These are phyloP conservation scores for Colletotrichum sp. DNA, from an alignment of 2,329 filamentous ascomycete genomes.

Conservation along the genomic window DNA sequence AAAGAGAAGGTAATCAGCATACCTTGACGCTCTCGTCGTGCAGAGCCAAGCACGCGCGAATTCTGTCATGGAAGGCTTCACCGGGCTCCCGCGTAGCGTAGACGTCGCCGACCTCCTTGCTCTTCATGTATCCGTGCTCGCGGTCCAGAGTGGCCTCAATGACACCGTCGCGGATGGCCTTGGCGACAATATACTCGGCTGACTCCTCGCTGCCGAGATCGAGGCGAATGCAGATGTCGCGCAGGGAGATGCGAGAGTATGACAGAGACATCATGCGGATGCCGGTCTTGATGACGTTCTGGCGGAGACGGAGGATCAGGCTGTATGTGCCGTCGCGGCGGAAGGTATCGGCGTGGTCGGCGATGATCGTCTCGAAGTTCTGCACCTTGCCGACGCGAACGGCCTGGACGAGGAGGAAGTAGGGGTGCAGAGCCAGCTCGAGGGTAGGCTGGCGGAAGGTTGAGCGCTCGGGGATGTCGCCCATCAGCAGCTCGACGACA, in stretches of 20 bases:
- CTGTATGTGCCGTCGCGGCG: slow-evolving; percentile 94
- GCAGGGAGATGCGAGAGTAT: slow-evolving; percentile 94
- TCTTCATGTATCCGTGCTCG: slow-evolving; percentile 97
- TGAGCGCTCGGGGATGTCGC: slow-evolving; percentile 94
- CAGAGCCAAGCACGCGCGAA: slow-evolving; percentile 86
- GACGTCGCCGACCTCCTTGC: slow-evolving; percentile 93
- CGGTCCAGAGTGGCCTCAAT: slow-evolving; percentile 95
- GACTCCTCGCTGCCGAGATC: slow-evolving; percentile 95
- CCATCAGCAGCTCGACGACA: slow-evolving; percentile 97
- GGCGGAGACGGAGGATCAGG: slow-evolving; percentile 88
- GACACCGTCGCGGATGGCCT: slow-evolving; percentile 96
- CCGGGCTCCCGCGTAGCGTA: slow-evolving; percentile 95
- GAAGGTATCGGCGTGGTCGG: slow-evolving; percentile 82
- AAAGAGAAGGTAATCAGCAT: slow-evolving; percentile 21
- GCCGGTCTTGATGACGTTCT: slow-evolving; percentile 99
- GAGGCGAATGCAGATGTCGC: slow-evolving; percentile 95
- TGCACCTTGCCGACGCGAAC: slow-evolving; percentile 96
- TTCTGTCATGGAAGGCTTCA: slow-evolving; percentile 97
- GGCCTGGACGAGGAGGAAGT: slow-evolving; percentile 91
- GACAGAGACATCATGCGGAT: slow-evolving; percentile 99
- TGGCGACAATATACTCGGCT: slow-evolving; percentile 98
- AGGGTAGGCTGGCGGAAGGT: slow-evolving; percentile 90
- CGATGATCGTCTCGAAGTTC: slow-evolving; percentile 88
- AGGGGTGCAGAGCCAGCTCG: slow-evolving; percentile 87
- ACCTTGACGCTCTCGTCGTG: slow-evolving; percentile 99